A percentile compares a stretch with the other conserved stretches of the same genome.
These are phyloP conservation scores for Serendipita sp. DNA, from an alignment of 768 basidiomycete species.

Conservation along the genomic window DNA sequence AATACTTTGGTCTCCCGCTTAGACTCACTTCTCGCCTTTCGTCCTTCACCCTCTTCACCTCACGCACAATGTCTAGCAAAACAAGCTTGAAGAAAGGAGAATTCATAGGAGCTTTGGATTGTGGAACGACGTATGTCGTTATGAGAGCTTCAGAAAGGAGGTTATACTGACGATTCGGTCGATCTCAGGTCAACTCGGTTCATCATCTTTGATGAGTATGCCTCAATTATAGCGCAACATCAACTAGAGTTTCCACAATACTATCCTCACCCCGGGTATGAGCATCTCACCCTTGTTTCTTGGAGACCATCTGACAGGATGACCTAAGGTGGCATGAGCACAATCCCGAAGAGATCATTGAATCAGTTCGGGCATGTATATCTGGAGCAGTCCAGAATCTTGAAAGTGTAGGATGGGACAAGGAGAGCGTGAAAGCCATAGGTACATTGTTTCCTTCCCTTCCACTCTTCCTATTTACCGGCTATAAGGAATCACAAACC, in stretches of 20 bases:
- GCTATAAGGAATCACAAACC: conserved; percentile 74
- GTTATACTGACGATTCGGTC: background rate
- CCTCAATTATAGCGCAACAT: conserved; percentile 73
- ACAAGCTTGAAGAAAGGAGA: conserved; percentile 39
- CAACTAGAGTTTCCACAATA: conserved; percentile 92
- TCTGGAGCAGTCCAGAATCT: conserved; percentile 51
- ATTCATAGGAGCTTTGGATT: conserved; percentile 85
- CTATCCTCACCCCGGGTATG: conserved; percentile 71
- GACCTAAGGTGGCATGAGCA: conserved; percentile 82
- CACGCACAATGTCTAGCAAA: background rate
- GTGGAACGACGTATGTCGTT: conserved; percentile 73
- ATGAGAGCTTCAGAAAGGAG: background rate
- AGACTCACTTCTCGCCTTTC: background rate
- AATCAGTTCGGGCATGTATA: conserved; percentile 60
- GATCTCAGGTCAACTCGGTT: conserved; percentile 65
- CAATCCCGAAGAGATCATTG: conserved; percentile 67
- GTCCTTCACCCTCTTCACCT: background rate
- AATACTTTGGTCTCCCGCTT: background rate
- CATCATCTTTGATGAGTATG: conserved; percentile 76
- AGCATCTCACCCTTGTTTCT: background rate
- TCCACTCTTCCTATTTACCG: background rate
- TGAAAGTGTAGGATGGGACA: conserved; percentile 58
- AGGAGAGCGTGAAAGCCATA: conserved; percentile 76
- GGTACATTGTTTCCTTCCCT: conserved; percentile 35
- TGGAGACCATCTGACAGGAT: conserved; percentile 1